These are phyloP conservation scores for Hibiscus mutabilis DNA, from an alignment of 345 rosid genomes.

Conservation along the genomic window DNA sequence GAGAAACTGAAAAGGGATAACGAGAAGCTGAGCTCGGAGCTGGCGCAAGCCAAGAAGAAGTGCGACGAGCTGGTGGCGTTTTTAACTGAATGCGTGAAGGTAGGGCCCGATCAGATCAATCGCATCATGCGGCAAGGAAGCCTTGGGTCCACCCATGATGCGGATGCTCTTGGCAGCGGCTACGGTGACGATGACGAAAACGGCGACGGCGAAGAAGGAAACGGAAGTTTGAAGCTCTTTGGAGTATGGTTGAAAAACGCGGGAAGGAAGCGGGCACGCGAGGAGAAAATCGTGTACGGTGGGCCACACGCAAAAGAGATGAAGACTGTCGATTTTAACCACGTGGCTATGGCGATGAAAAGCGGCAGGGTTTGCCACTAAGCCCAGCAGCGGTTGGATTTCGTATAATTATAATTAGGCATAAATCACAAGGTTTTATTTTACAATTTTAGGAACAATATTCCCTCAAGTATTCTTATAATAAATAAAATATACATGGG, in stretches of 20 bases:
- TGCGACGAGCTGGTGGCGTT: slow-evolving; percentile 66
- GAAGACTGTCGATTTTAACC: slow-evolving; percentile 32
- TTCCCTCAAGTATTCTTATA: background rate
- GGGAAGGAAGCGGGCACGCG: slow-evolving; percentile 60
- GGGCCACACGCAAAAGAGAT: slow-evolving; percentile 51
- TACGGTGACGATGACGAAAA: slow-evolving; percentile 10
- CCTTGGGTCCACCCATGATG: slow-evolving; percentile 17
- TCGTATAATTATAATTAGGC: background rate
- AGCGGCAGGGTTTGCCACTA: slow-evolving; percentile 70
- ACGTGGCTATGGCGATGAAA: slow-evolving; percentile 40
- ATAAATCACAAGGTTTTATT: background rate
- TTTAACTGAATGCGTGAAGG: slow-evolving; percentile 52
- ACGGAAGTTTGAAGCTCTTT: slow-evolving; percentile 57
- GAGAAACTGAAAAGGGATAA: slow-evolving; percentile 75
- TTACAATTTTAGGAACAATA: background rate
- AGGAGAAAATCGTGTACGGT: slow-evolving; percentile 39
- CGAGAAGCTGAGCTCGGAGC: slow-evolving; percentile 58
- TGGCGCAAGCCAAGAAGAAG: slow-evolving; percentile 70
- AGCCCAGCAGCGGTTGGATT: background rate
- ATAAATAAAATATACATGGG: background rate
- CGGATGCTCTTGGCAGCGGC: slow-evolving; percentile 9
- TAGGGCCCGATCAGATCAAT: slow-evolving; percentile 63
- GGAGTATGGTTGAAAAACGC: slow-evolving; percentile 69
- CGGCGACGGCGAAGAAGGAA: slow-evolving; percentile 20
- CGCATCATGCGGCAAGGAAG: slow-evolving; percentile 49